Base-by-base conservation (phyloP, 2,329 filamentous ascomycete species). In the Calonectria pseudoreteaudii region DNA sequence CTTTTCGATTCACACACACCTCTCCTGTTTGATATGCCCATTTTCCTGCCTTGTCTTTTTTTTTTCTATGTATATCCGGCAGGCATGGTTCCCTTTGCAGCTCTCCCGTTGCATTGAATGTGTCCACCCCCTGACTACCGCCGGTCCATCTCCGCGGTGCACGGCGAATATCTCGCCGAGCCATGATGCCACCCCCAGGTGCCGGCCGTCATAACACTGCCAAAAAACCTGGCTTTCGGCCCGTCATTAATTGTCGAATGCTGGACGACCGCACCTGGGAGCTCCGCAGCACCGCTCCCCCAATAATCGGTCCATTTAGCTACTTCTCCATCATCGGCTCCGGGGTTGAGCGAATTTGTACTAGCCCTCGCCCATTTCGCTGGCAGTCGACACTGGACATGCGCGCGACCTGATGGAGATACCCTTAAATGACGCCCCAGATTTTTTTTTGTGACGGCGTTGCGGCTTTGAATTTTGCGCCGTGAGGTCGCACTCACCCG, bases 291-390 rank as follows among this genome's bases (percentile, higher is more conserved):
- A 34, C 56, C 8, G 36, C 56, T 41, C 56, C 20, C 20, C 23
- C 36, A 30, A 62, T 62, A 62, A 62, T 62, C 56, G 56, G 56
- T 62, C 56, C 56, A 62, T 62, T 41, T 41, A 41, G 34, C 13
- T 26, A 7, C 11, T 47, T 5, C 44, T 18, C 56, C 56, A 41
- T 62, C 16, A 28, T 41, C 56, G 23, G 36, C 56, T 62, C 56
- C 56, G 56, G 56, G 56, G 56, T 23, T 62, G 56, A 62, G 56
- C 56, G 56, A 41, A 62, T 62, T 62, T 62, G 56, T 41, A 62
- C 56, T 62, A 44, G 56, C 26, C 20, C 34, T 3, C n/a, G 5
- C 31, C 31, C 8, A 26, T 14, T 16, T 16, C 30, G 34, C 56
- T 62, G 56, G 34, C 56, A 62, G 38, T 47, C 20, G 4, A 23